Conservation (phyloP, 805 yeast species). For the Yamadazyma nakazawae region DNA sequence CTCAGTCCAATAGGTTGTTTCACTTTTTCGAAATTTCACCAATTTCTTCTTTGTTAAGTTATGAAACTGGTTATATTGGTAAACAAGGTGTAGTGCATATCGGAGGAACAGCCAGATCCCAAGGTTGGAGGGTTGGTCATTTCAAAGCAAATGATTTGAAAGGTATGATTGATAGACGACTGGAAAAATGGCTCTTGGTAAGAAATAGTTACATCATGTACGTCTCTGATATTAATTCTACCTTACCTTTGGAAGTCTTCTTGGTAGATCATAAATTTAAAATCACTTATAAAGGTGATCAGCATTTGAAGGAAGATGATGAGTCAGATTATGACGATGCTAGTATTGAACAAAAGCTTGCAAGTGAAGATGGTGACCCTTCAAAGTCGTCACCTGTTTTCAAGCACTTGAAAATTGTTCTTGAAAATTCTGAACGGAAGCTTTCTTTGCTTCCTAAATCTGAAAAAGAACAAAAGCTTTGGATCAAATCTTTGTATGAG, state of each 20-base stretch:
- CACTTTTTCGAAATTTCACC: slow-evolving; percentile 91
- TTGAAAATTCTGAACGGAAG: slow-evolving; percentile 77
- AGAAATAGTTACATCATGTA: slow-evolving; percentile 82
- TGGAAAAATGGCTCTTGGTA: slow-evolving; percentile 87
- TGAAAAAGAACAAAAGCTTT: slow-evolving; percentile 57
- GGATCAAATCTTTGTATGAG: slow-evolving; percentile 70
- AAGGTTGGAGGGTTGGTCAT: slow-evolving; percentile 96
- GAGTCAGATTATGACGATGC: slow-evolving; percentile 46
- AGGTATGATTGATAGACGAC: slow-evolving; percentile 87
- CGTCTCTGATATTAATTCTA: slow-evolving; percentile 81
- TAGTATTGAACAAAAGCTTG: slow-evolving; percentile 22
- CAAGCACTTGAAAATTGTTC: slow-evolving; percentile 48
- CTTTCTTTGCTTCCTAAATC: slow-evolving; percentile 69
- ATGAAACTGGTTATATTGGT: slow-evolving; percentile 78
- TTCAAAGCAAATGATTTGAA: slow-evolving; percentile 72
- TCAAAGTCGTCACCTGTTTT: slow-evolving; percentile 44
- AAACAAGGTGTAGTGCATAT: slow-evolving; percentile 85
- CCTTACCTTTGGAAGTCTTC: slow-evolving; percentile 88
- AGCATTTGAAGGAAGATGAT: slow-evolving; percentile 26
- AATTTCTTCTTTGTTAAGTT: slow-evolving; percentile 74
- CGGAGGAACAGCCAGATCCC: slow-evolving; percentile 78
- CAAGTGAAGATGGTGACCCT: slow-evolving; percentile 20
- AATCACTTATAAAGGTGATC: slow-evolving; percentile 47
- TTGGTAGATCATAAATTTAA: slow-evolving; percentile 77
- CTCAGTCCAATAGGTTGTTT: slow-evolving; percentile 79